phyloP scores from a whole-genome alignment of 768 basidiomycete species.

The Lactifluus hygrophoroides region DNA sequence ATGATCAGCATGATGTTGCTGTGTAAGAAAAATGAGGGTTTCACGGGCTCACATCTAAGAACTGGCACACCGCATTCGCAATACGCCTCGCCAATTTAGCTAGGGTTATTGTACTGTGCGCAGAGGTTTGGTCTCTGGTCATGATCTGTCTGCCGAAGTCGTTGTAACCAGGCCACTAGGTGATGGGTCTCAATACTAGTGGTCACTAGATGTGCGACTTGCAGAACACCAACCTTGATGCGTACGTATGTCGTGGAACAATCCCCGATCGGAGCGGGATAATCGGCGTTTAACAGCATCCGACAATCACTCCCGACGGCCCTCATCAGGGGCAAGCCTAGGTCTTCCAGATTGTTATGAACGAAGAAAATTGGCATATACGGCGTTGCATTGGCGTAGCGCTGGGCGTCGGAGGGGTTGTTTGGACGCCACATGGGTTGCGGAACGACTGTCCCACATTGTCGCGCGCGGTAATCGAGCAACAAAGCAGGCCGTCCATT shows the following conservation, averaged over 20 bases:
- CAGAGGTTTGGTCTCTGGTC: slow-evolving; percentile 3
- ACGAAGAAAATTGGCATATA: slow-evolving; percentile 17
- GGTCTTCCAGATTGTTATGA: background rate
- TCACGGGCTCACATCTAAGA: slow-evolving; percentile 1
- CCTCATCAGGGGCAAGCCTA: background rate
- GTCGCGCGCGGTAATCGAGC: background rate
- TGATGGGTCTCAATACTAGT: background rate
- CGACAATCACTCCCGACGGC: background rate
- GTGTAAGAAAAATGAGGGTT: background rate
- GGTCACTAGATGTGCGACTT: background rate
- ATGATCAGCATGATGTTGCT: background rate
- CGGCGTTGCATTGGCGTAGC: background rate
- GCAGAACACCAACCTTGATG: background rate
- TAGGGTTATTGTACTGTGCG: background rate
- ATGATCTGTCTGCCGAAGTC: slow-evolving; percentile 4
- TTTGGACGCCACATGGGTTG: slow-evolving; percentile 4
- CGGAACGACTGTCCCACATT: slow-evolving; percentile 1
- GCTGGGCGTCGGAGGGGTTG: background rate
- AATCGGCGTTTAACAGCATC: background rate
- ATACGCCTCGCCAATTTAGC: background rate
- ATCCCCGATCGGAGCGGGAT: background rate
- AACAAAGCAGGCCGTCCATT: background rate
- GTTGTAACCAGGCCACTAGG: slow-evolving; percentile 12
- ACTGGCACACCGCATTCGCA: slow-evolving; percentile 5
- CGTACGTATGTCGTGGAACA: background rate